Evolutionary conservation across 352 stramenopile species (phyloP).

Genomic region (Pythium monospermum): DNA sequence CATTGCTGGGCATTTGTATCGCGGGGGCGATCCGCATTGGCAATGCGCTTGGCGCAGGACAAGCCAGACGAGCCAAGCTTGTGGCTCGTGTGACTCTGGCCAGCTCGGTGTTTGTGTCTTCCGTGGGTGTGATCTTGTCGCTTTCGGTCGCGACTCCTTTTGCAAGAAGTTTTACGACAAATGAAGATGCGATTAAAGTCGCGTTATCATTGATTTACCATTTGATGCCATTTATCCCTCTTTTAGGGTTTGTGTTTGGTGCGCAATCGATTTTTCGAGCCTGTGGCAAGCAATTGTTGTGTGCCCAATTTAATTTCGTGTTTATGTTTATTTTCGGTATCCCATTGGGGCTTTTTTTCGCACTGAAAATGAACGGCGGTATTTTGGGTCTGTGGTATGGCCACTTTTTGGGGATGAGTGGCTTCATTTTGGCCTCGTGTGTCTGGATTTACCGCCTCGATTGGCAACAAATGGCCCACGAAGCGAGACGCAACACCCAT

Average conservation of each 20-base stretch:
- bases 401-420: slow-evolving; percentile 32
- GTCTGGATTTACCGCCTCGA: slow-evolving; percentile 25
- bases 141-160: slow-evolving; percentile 32
- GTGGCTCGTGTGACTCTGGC: slow-evolving; percentile 41
- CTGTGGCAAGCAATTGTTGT: slow-evolving; percentile 52
- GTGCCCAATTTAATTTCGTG: slow-evolving; percentile 49
- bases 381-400: slow-evolving; percentile 64
- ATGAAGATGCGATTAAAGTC: slow-evolving; percentile 25
- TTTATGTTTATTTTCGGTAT: slow-evolving; percentile 51
- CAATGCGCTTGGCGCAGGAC: slow-evolving; percentile 52
- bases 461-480: slow-evolving; percentile 26
- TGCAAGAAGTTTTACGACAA: slow-evolving; percentile 40
- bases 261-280: slow-evolving; percentile 47
- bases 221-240: slow-evolving; percentile 37
- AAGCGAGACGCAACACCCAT: slow-evolving; percentile 29
- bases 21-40: slow-evolving; percentile 60
- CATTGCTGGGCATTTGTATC: slow-evolving; percentile 48
- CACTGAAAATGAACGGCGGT: slow-evolving; percentile 37
- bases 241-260: slow-evolving; percentile 39
- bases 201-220: slow-evolving; percentile 36
- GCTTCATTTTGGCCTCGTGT: slow-evolving; percentile 11
- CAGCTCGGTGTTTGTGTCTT: slow-evolving; percentile 29
- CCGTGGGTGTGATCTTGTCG: slow-evolving; percentile 34
- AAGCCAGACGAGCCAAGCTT: slow-evolving; percentile 40
- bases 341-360: slow-evolving; percentile 41